Percentiles rank a stretch among this genome's conserved stretches.
phyloP scores from a whole-genome alignment of 1,284 basidiomycete genomes.

The Lentinula novae-zelandiae region DNA sequence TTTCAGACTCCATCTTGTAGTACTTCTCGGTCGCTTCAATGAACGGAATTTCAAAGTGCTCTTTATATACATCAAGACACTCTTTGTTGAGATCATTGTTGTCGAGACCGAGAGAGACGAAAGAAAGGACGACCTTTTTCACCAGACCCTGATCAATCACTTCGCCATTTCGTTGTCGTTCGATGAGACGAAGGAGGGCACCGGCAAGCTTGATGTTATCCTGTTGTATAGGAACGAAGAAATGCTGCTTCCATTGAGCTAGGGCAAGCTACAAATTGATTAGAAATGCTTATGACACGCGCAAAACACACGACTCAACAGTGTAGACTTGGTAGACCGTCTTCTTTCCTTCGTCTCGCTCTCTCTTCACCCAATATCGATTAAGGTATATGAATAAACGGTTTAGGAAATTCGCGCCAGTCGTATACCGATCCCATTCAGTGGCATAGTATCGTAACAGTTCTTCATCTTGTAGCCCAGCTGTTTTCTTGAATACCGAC shows the following conservation, averaged over 20 bases:
- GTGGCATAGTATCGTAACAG: constrained; percentile 88
- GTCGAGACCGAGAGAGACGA: constrained; percentile 95
- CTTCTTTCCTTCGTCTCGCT: constrained; percentile 97
- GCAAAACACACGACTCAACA: constrained; percentile 44
- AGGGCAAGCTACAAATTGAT: constrained; percentile 71
- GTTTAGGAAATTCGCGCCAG: constrained; percentile 94
- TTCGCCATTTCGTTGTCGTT: constrained; percentile 93
- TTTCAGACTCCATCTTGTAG: constrained; percentile 89
- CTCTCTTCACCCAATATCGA: constrained; percentile 98
- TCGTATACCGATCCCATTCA: constrained; percentile 97
- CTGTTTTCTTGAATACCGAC: constrained; percentile 48
- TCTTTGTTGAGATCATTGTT: constrained; percentile 87
- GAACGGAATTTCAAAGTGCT: constrained; percentile 90
- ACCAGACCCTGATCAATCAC: constrained; percentile 90
- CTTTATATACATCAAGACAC: constrained; percentile 94
- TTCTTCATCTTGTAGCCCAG: constrained; percentile 76
- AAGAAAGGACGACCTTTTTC: constrained; percentile 95
- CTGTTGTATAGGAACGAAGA: constrained; percentile 86
- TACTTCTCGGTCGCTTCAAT: constrained; percentile 86
- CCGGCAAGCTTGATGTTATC: constrained; percentile 78
- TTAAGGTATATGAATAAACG: constrained; percentile 96
- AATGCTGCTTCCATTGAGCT: constrained; percentile 92
- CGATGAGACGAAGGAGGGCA: constrained; percentile 87
- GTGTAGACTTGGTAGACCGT: constrained; percentile 96
- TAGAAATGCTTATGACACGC: constrained; percentile 3